Evolutionary conservation across 192 early-diverging fungal genomes (phyloP).

Genomic region (Mortierella antarctica): DNA sequence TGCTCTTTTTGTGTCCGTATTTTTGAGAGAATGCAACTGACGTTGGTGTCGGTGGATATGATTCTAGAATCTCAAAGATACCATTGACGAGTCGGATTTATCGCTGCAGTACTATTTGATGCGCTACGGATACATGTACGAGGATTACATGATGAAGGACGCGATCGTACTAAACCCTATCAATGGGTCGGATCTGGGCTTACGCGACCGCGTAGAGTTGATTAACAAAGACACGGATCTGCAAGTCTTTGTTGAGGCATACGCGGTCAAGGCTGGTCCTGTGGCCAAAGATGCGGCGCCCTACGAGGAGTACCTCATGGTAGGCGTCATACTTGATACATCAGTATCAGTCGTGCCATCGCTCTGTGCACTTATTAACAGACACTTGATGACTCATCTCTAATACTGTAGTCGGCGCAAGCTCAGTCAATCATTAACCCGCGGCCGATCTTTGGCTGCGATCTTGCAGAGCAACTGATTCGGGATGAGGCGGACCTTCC

Average conservation of each 20-base stretch:
- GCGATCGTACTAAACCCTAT: constrained; percentile 49
- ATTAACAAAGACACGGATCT: constrained; percentile 46
- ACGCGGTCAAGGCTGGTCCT: constrained; percentile 29
- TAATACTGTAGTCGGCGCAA: constrained; percentile 57
- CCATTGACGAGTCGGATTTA: constrained; percentile 86
- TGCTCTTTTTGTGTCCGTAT: not conserved
- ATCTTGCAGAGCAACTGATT: constrained; percentile 73
- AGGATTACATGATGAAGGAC: constrained; percentile 73
- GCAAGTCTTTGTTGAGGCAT: constrained; percentile 30
- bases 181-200: constrained; percentile 33
- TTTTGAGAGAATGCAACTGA: constrained; percentile 5
- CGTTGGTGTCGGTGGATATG: constrained; percentile 5
- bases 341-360: not conserved
- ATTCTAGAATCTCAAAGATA: constrained; percentile 76
- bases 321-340: not conserved
- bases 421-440: constrained; percentile 74
- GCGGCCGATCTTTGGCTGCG: constrained; percentile 85
- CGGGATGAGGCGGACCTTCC: constrained; percentile 83
- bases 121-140: constrained; percentile 84
- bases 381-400: not conserved
- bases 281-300: constrained; percentile 24
- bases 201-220: constrained; percentile 40
- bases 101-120: constrained; percentile 82
- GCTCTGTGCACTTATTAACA: not conserved
- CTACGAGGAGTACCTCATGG: constrained; percentile 44